Conservation (phyloP, 352 stramenopile species). For the Poterioochromonas sp. region DNA sequence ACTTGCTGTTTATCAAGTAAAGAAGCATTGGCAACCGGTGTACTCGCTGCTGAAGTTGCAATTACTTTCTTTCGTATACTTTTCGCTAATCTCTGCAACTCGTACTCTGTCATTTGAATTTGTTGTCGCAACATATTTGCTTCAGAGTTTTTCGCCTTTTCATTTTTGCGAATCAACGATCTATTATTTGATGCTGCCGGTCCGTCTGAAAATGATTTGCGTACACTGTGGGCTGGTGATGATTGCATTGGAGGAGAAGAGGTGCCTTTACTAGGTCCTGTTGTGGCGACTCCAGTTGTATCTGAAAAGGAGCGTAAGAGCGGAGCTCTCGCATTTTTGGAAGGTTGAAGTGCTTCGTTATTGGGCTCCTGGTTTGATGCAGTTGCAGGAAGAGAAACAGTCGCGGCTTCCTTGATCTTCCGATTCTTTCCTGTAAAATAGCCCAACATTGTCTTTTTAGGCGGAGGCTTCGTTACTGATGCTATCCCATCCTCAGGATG, state of each 20-base stretch:
- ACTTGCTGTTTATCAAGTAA: background rate
- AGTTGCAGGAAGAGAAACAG: too few relatives aligned
- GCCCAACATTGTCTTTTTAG: background rate
- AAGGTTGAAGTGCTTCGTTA: too few relatives aligned
- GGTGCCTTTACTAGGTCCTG: background rate
- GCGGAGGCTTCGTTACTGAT: background rate
- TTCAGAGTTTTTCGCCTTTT: constrained; percentile 11
- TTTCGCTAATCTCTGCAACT: background rate
- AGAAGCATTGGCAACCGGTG: background rate
- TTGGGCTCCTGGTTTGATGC: too few relatives aligned
- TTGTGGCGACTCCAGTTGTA: background rate
- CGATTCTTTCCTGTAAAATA: background rate
- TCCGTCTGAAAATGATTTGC: background rate
- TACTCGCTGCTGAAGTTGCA: background rate
- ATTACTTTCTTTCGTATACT: background rate
- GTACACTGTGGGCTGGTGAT: background rate
- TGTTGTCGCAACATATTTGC: background rate
- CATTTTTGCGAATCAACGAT: background rate
- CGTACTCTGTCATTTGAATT: constrained; percentile 9
- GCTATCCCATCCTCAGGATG: background rate
- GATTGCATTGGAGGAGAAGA: background rate
- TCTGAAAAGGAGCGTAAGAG: background rate
- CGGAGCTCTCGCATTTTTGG: too few relatives aligned
- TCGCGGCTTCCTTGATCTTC: too few relatives aligned
- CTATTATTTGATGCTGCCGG: background rate